phyloP scores from a whole-genome alignment of 2,329 filamentous ascomycete genomes.

The Epichloe baconii region DNA sequence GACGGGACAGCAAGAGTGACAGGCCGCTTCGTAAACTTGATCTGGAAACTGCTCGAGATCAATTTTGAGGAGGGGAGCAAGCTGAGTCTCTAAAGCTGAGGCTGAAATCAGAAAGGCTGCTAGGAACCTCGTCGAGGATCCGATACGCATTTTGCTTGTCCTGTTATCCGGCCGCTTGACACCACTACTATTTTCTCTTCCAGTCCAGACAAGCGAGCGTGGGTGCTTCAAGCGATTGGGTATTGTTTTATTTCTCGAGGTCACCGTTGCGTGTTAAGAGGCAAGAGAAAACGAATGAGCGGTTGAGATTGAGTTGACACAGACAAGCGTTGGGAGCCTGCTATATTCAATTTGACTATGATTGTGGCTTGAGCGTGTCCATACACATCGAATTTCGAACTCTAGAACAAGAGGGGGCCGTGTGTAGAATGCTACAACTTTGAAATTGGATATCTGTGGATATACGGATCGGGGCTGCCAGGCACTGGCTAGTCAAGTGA shows the following conservation, averaged over 20 bases:
- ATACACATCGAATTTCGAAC: neutral
- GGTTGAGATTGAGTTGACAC: neutral
- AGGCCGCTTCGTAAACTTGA: neutral
- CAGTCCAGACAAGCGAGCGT: neutral
- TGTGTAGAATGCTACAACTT: neutral
- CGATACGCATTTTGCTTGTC: neutral
- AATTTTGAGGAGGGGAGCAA: neutral
- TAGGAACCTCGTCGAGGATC: neutral
- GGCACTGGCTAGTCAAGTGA: neutral
- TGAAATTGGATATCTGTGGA: neutral
- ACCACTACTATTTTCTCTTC: neutral
- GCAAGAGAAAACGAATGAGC: neutral
- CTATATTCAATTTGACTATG: neutral
- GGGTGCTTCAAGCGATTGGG: neutral
- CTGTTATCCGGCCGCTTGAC: neutral
- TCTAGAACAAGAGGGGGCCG: neutral
- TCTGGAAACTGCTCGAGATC: constrained; percentile 2
- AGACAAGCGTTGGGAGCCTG: neutral
- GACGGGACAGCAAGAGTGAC: constrained; percentile 2
- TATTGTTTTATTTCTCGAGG: neutral
- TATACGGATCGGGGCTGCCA: neutral
- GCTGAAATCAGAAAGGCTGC: neutral
- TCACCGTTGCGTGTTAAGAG: neutral
- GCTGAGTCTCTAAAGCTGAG: neutral
- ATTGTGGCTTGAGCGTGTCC: neutral